Evolutionary conservation across 306 rosid species (phyloP), one percentile per base, ranked within the genome.

Genomic region (Lathyrus tuberosus): DNA sequence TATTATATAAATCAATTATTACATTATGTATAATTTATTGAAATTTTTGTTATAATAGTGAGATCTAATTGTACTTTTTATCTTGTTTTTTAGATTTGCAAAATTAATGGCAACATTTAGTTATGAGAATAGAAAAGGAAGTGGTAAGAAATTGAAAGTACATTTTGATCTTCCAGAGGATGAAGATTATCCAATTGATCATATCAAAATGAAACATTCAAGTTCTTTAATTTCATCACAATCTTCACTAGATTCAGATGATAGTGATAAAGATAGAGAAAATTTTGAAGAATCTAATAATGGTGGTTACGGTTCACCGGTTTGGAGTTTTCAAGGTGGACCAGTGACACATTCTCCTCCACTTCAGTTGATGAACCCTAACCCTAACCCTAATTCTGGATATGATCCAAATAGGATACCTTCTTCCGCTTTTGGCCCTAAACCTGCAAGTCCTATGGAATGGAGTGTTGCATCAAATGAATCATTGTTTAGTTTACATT

Each of bases 391-490:
- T 31, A 24, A 14, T 13, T 48, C 73, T 0, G 86, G 83, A 4
- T 82, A 84, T 67, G 96, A 90, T 11, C 86, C 95, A 2, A 65
- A 61, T 35, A 85, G 91, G 60, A 84, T 87, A 31, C 96, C 96
- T 0, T 20, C 81, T 9, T 70, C 86, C 14, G 16, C 86, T 17
- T 90, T 90, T 64, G 18, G 74, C 35, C 17, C 81, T 10, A 53
- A 41, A 57, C 75, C 92, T 4, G 5, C 83, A 24, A 80, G 76
- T 6, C 83, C 86, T 26, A 26, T 46, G 81, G 90, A 83, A 58
- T 90, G 96, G 96, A 87, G 91, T 67, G 54, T 69, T 5, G 78
- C 88, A 37, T 87, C 96, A 38, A 86, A 90, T 69, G 96, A 90
- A 54, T 90, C 95, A 41, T 61, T 90, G 8, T 87, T 87, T 51